Evolutionary conservation across 2,329 filamentous ascomycete genomes (phyloP), one percentile per base, ranked within the genome.

Genomic region (Orbilia quercus): DNA sequence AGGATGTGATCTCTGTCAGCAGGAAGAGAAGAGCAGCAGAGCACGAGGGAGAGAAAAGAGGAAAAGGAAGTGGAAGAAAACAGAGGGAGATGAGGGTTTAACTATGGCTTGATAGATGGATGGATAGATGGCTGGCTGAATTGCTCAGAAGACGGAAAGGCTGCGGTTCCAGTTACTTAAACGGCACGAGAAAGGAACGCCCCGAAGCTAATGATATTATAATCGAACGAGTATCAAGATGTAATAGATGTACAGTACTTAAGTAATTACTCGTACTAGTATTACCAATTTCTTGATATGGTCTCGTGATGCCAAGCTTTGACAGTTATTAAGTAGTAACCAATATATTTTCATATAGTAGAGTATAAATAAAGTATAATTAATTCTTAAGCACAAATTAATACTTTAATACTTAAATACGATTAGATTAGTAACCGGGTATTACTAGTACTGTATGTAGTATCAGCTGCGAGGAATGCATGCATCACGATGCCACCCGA

Each of bases 121-220:
- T 48, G 23, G 25, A 48, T 7, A 11, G 7, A 40, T 31, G 36
- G 36, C 36, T 40, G 36, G 36, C n/a, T 31, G 28, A 9, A 4
- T 31, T 31, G 28, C 28, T 31, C 28, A 31, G 28, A 31, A 31
- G 36, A 40, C 36, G 36, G 36, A 16, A 5, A 16, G 4, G 18
- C 18, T 4, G 51, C 62, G 62, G 62, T 25, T 66, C 51, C 62
- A 66, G 62, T 66, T 66, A 51, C 62, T 66, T 50, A 57, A 66
- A 66, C n/a, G 47, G 59, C 59, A 31, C 28, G 4, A 31, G 5
- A 31, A 4, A 4, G 28, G 28, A 31, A 31, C 28, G 28, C 28
- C 28, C 28, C 28, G 28, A 31, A 9, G 9, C 28, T 31, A 31
- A n/a, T n/a, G n/a, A n/a, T n/a, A n/a, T n/a, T n/a, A n/a, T n/a